phyloP scores from a whole-genome alignment of 148 eudicot genomes.

The Fagopyrum homotropicum region DNA sequence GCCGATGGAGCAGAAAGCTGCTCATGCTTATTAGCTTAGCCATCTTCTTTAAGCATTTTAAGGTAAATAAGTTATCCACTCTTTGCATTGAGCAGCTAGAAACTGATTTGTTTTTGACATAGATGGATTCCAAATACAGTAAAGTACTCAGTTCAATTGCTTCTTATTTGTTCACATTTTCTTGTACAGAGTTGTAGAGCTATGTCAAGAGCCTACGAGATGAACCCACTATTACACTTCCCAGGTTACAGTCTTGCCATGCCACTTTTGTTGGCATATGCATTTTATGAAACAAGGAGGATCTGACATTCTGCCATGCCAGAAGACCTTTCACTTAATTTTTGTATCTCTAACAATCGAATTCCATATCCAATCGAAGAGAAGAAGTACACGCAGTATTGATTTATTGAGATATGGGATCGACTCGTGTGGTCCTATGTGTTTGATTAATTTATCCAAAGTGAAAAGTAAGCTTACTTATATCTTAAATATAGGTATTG shows the following conservation, averaged over 20 bases:
- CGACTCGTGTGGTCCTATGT: background rate
- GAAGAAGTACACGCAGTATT: background rate
- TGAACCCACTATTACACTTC: conserved; percentile 77
- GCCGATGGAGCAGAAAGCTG: conserved; percentile 52
- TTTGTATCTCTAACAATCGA: background rate
- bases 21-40: conserved; percentile 46
- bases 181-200: conserved; percentile 57
- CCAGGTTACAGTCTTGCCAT: conserved; percentile 57
- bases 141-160: background rate
- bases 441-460: background rate
- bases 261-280: conserved; percentile 64
- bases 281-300: conserved; percentile 47
- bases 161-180: conserved; percentile 5
- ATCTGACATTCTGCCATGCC: conserved; percentile 20
- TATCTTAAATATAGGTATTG: no score
- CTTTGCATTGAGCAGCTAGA: background rate
- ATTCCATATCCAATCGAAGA: conserved; percentile 4
- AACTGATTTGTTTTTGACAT: background rate
- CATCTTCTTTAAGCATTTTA: conserved; percentile 65
- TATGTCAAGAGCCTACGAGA: conserved; percentile 73
- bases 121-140: background rate
- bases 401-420: background rate
- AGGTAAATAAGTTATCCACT: conserved; percentile 30
- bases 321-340: background rate
- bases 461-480: background rate